Conservation (phyloP, 202 grass and related monocot species). For the Brachypodium distachyon region DNA sequence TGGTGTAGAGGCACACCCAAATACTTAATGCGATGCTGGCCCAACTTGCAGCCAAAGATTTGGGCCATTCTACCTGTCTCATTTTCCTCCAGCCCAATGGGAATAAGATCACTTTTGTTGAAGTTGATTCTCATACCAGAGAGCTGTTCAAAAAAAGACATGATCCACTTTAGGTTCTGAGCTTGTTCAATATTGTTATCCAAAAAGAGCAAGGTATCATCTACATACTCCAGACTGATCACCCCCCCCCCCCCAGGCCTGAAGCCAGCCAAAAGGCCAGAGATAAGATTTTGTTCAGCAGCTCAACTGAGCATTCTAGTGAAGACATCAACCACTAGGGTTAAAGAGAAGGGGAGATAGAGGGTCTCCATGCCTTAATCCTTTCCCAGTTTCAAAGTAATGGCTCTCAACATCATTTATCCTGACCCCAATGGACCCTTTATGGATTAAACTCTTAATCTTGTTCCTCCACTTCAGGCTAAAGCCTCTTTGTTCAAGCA, state of each 20-base stretch:
- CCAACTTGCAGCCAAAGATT: background rate
- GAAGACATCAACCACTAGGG: background rate
- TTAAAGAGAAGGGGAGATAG: background rate
- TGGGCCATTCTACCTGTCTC: background rate
- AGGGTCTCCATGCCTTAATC: background rate
- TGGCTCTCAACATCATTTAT: background rate
- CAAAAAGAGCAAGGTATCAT: background rate
- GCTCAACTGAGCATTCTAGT: background rate
- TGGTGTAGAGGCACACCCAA: background rate
- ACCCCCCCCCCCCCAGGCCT: no score
- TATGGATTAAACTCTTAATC: no score
- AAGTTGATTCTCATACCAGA: no score
- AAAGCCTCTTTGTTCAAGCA: no score
- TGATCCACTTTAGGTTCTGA: no score
- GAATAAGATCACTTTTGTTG: no score
- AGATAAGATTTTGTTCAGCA: background rate
- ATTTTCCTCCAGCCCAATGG: background rate
- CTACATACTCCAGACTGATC: background rate
- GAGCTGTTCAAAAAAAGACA: background rate
- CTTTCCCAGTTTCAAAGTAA: background rate
- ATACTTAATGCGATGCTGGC: no score
- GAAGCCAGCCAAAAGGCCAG: no score
- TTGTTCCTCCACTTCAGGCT: no score
- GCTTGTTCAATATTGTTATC: no score
- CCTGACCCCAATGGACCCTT: no score